These are phyloP conservation scores for Hippophae gyantsensis DNA, from an alignment of 306 rosid species.

Conservation along the genomic window DNA sequence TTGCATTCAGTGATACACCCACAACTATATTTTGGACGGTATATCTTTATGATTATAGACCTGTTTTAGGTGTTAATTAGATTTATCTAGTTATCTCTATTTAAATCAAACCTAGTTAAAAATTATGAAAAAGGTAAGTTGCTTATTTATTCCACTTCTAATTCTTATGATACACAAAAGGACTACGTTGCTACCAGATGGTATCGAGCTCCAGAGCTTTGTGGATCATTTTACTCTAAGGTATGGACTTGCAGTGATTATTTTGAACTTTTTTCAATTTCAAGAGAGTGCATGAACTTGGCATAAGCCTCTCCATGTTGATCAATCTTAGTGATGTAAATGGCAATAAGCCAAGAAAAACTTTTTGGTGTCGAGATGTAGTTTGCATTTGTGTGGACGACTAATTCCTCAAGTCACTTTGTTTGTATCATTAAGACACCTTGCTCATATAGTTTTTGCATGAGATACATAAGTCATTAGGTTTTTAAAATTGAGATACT, in stretches of 20 bases:
- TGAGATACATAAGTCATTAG: too few relatives aligned
- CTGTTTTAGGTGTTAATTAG: neutral
- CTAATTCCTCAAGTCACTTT: too few relatives aligned
- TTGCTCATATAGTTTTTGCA: too few relatives aligned
- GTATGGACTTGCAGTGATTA: slow-evolving; percentile 32
- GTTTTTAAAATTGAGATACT: too few relatives aligned
- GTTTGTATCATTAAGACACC: too few relatives aligned
- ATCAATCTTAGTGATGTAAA: neutral
- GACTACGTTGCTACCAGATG: slow-evolving; percentile 98
- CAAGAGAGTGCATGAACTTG: neutral
- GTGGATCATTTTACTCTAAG: slow-evolving; percentile 95
- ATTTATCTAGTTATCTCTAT: too few relatives aligned
- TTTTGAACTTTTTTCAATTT: neutral
- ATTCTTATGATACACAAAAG: slow-evolving; percentile 26
- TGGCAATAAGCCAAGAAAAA: too few relatives aligned
- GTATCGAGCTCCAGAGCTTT: slow-evolving; percentile 98
- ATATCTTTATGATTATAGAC: slow-evolving; percentile 18
- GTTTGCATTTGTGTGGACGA: too few relatives aligned
- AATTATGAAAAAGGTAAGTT: slow-evolving; percentile 7
- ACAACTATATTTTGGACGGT: slow-evolving; percentile 95
- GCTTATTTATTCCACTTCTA: neutral
- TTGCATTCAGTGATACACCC: slow-evolving; percentile 83
- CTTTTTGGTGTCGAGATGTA: too few relatives aligned
- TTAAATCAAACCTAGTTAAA: neutral
- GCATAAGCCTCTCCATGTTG: slow-evolving; percentile 5